Evolutionary conservation across 1,284 basidiomycete species (phyloP), one percentile per base, ranked within the genome.

Genomic region (Trametes pubescens): DNA sequence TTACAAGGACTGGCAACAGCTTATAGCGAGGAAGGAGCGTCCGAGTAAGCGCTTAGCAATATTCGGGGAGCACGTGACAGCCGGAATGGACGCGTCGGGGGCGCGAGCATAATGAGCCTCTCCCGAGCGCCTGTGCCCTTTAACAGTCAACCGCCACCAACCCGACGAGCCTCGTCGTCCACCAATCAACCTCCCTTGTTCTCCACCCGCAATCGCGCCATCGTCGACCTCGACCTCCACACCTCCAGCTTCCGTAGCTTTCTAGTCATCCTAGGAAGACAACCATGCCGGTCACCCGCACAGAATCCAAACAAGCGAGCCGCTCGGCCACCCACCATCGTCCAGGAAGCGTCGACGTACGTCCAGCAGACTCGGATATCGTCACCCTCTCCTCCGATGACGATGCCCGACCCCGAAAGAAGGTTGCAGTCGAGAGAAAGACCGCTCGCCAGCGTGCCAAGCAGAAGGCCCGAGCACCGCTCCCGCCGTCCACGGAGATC

Each of bases 271-370:
- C 18, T 3, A 10, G 14, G 29, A 2, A 11, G 24, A 34, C 22
- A 24, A n/a, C 29, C 26, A 70, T 70, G 69, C 69, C 69, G 57
- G 65, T 62, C 48, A 67, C 65, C 16, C 66, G 66, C 52, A 38
- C 59, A 18, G 57, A 61, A 40, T 16, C 34, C 18, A 51, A 61
- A 16, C 65, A 62, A 4, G 63, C 52, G 9, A 65, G 65, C 47
- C 69, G 64, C 29, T 63, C 63, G 16, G 57, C 64, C 5, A 37
- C 57, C 24, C 58, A 47, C 8, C 44, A 40, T n/a, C 54, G 37
- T 21, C 62, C 57, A 16, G 47, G 37, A 37, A 60, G 57, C 32
- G 47, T 58, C 24, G 66, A 61, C 18, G 53, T 51, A 56, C 60
- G 65, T 18, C 63, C 62, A 29, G 60, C 51, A 24, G 44, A 54